Percentiles rank a stretch among this genome's conserved stretches.
Conservation (phyloP, 208 protist genomes). For the Trypanosomatidae sp. region DNA sequence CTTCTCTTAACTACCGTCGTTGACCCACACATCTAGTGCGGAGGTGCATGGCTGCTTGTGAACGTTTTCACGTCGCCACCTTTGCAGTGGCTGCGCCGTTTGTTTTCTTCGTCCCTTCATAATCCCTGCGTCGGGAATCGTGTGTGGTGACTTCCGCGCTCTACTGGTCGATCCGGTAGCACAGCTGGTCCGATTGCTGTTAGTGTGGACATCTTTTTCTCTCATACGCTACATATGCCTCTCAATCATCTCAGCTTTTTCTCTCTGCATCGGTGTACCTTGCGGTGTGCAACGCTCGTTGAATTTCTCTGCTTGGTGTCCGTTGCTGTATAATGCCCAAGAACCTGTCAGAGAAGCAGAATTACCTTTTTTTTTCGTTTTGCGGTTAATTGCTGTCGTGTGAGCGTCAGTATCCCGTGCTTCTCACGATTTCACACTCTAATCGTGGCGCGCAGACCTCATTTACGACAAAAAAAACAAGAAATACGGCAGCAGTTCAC, state of each 20-base stretch:
- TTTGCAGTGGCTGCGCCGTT: background rate
- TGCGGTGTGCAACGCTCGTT: background rate
- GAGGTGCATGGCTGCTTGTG: background rate
- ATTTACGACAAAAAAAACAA: background rate
- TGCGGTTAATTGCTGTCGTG: constrained; percentile 2
- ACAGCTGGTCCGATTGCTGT: background rate
- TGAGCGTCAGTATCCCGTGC: background rate
- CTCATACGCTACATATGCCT: background rate
- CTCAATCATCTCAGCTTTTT: background rate
- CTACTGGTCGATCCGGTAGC: background rate
- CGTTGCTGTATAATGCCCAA: background rate
- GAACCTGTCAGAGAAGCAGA: constrained; percentile 1
- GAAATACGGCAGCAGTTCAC: background rate
- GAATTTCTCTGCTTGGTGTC: background rate
- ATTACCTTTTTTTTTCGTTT: background rate
- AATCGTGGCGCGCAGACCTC: background rate
- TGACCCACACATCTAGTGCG: background rate
- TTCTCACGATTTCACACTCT: background rate
- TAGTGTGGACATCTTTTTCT: background rate
- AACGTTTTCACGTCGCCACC: background rate
- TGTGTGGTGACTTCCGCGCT: background rate
- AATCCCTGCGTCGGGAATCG: background rate
- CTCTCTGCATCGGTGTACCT: background rate
- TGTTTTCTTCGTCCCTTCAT: background rate
- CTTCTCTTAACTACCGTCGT: background rate